A percentile compares a stretch with the other conserved stretches of the same genome.
These are phyloP conservation scores for Darksidea phi DNA, from an alignment of 495 filamentous ascomycete species.

Conservation along the genomic window DNA sequence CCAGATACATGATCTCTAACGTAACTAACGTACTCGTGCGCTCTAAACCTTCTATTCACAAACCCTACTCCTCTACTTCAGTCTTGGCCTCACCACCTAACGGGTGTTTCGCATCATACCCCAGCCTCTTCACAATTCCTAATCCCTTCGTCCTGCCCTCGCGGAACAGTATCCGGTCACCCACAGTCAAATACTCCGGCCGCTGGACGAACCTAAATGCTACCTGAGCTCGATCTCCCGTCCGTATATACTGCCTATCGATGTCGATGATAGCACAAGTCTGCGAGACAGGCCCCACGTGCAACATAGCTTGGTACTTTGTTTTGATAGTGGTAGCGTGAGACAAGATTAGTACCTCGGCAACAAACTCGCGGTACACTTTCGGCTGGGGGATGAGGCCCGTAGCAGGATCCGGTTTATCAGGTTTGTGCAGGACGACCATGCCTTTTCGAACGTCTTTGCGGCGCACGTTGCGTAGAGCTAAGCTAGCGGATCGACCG, in stretches of 20 bases:
- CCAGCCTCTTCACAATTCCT: conserved; percentile 88
- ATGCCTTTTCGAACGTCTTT: conserved; percentile 98
- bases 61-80: neutral
- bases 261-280: conserved; percentile 98
- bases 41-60: neutral
- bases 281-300: conserved; percentile 92
- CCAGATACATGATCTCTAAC: neutral
- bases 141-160: conserved; percentile 95
- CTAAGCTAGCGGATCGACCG: conserved; percentile 90
- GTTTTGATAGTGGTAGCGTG: conserved; percentile 99
- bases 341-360: conserved; percentile 91
- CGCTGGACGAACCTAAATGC: conserved; percentile 94
- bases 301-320: conserved; percentile 97
- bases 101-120: conserved; percentile 71
- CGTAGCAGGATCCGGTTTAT: conserved; percentile 46
- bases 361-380: conserved; percentile 88
- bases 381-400: conserved; percentile 53
- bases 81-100: conserved; percentile 41
- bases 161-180: conserved; percentile 87
- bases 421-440: conserved; percentile 87
- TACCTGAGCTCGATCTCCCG: conserved; percentile 86
- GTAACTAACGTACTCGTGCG: neutral
- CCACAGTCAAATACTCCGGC: conserved; percentile 87
- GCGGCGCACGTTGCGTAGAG: conserved; percentile 75
- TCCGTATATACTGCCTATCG: conserved; percentile 91